Conservation (phyloP, 768 basidiomycete genomes). For the Mycena indigotica region DNA sequence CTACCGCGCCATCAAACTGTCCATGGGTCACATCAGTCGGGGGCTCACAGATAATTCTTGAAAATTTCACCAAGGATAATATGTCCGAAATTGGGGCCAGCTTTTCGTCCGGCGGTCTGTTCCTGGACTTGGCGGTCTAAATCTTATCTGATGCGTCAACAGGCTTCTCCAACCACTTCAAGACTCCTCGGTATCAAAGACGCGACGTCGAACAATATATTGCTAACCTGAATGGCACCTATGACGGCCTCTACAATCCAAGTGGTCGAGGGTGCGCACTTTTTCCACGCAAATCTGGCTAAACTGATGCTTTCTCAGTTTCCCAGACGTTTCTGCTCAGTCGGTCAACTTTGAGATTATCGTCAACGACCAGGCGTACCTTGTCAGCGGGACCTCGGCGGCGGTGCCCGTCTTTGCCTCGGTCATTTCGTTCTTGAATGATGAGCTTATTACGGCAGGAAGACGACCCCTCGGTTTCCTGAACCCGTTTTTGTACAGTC, state of each 20-base stretch:
- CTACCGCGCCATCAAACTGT: neutral
- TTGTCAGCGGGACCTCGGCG: constrained; percentile 45
- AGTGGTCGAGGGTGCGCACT: constrained; percentile 12
- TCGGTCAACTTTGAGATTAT: constrained; percentile 29
- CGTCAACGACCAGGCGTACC: neutral
- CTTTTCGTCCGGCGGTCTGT: constrained; percentile 49
- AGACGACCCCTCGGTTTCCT: constrained; percentile 38
- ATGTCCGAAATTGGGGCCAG: constrained; percentile 37
- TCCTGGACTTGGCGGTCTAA: no score
- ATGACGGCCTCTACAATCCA: constrained; percentile 28
- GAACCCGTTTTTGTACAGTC: constrained; percentile 31
- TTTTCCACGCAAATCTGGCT: no score
- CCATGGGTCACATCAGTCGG: neutral
- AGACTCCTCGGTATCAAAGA: constrained; percentile 18
- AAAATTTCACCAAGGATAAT: neutral
- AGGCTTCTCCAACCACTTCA: constrained; percentile 48
- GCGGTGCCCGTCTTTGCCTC: constrained; percentile 45
- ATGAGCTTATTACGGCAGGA: constrained; percentile 35
- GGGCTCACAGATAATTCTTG: neutral
- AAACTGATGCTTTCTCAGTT: no score
- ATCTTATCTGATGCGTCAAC: neutral
- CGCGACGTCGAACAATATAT: constrained; percentile 17
- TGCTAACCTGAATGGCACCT: constrained; percentile 6
- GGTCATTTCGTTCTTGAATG: constrained; percentile 46
- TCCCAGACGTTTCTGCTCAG: constrained; percentile 51